Conservation (phyloP, 768 basidiomycete genomes). For the Phanerodontia chrysosporium region DNA sequence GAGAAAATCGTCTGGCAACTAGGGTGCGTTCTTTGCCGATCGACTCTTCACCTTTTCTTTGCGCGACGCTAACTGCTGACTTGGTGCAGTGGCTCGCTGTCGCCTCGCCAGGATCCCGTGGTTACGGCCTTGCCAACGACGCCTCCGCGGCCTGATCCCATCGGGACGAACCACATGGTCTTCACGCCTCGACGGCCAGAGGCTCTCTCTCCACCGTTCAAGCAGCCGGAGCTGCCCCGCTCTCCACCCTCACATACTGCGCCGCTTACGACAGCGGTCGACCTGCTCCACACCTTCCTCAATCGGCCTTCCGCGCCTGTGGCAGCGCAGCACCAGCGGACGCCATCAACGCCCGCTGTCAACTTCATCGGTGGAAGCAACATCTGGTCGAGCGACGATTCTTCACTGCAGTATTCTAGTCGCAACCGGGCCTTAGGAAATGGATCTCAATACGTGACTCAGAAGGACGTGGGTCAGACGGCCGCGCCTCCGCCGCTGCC, state of each 20-base stretch:
- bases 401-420: slow-evolving; percentile 12
- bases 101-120: slow-evolving; percentile 22
- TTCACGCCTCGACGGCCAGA: slow-evolving; percentile 2
- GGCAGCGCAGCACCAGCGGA: slow-evolving; percentile 17
- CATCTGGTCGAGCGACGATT: slow-evolving; percentile 64
- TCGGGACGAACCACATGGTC: slow-evolving; percentile 1
- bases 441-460: not conserved
- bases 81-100: not conserved
- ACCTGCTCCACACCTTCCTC: slow-evolving; percentile 57
- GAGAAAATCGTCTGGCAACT: slow-evolving; percentile 80
- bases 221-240: not conserved
- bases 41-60: not conserved
- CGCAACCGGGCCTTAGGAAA: not conserved
- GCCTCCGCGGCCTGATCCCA: slow-evolving; percentile 1
- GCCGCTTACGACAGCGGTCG: slow-evolving; percentile 55
- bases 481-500: not conserved
- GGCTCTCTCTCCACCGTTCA: slow-evolving; percentile 3
- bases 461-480: not conserved
- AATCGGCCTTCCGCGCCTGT: slow-evolving; percentile 23
- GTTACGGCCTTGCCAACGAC: slow-evolving; percentile 14
- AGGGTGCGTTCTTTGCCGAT: slow-evolving; percentile 34
- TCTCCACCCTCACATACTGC: not conserved
- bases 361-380: slow-evolving; percentile 48
- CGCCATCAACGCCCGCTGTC: slow-evolving; percentile 33
- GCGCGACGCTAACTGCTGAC: not conserved